Base-by-base conservation (phyloP, 345 rosid genomes). In the Orychophragmus violaceus region DNA sequence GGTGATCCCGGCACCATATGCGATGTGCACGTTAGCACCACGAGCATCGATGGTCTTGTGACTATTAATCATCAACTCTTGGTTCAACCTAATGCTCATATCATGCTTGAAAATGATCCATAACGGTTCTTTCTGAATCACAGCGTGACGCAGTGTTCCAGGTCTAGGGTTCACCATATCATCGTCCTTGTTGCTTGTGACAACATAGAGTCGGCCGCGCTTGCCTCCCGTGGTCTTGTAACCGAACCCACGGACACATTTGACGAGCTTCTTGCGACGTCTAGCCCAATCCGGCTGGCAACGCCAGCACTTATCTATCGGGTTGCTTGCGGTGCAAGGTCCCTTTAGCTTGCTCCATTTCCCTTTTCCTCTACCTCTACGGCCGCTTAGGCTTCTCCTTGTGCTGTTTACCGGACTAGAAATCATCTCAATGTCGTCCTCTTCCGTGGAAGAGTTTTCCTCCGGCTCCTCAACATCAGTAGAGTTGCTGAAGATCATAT, bases 241-340 rank as follows among this genome's bases (percentile, higher is more conserved):
- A 36, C 84, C 98, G 33, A 92, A 92, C 0, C 98, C 98, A 2
- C 82, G 82, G 22, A 41, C 89, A 5, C 96, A 89, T 0, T 67
- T 71, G 3, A 81, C 93, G 2, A 92, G 77, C 62, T 41, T 82
- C 76, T 82, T 72, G 36, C 95, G 81, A 66, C 88, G 74, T 1
- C 9, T 35, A 6, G 78, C 84, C 96, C 98, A 92, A 13, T 89
- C 74, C 0, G 74, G 65, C 52, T 81, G 61, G 57, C 98, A 92
- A 33, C 98, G 81, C 96, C 95, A 92, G 45, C 98, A 89, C 54
- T 80, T 68, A 59, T 92, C 96, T 6, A 92, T 87, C 0, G 98
- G 98, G 81, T 92, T 92, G 33, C 87, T 81, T 32, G 91, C 95
- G 12, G 30, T 5, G 80, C 98, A 92, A 35, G 81, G 79, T 5